Evolutionary conservation across 2,329 filamentous ascomycete genomes (phyloP).

Genomic region (Penicillium freii): DNA sequence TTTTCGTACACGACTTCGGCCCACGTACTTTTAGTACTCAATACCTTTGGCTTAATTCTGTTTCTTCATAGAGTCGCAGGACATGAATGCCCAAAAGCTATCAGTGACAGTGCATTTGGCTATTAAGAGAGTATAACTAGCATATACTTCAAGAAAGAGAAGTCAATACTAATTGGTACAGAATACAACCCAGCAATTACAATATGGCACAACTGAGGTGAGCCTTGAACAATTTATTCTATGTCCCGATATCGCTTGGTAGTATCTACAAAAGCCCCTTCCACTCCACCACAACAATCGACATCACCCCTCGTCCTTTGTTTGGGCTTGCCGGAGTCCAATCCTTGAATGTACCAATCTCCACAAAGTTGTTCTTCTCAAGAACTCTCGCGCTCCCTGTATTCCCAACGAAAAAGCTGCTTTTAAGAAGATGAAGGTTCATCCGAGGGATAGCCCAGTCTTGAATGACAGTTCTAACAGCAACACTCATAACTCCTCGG

Average conservation of each 20-base stretch:
- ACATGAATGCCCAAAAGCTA: not conserved
- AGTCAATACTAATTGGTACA: not conserved
- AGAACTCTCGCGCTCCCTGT: conserved; percentile 27
- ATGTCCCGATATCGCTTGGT: not conserved
- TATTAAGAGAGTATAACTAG: not conserved
- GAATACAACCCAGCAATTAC: not conserved
- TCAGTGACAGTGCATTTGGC: not conserved
- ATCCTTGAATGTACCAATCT: conserved; percentile 19
- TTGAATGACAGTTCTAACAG: conserved; percentile 21
- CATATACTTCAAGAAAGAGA: not conserved
- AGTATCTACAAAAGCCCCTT: conserved; percentile 1
- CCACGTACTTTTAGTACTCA: not conserved
- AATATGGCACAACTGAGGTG: not conserved
- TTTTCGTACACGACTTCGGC: not conserved
- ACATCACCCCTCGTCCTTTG: conserved; percentile 21
- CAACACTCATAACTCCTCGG: conserved; percentile 31
- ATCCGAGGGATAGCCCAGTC: conserved; percentile 31
- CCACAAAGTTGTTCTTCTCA: conserved; percentile 29
- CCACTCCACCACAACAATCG: conserved; percentile 20
- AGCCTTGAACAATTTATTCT: not conserved
- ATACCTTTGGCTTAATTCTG: not conserved
- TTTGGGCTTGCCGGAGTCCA: conserved; percentile 13
- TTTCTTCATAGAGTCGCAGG: not conserved
- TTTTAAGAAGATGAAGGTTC: conserved; percentile 25
- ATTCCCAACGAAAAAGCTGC: conserved; percentile 26